Base-by-base conservation (phyloP, 768 basidiomycete genomes). In the Phanerochaete carnosa region DNA sequence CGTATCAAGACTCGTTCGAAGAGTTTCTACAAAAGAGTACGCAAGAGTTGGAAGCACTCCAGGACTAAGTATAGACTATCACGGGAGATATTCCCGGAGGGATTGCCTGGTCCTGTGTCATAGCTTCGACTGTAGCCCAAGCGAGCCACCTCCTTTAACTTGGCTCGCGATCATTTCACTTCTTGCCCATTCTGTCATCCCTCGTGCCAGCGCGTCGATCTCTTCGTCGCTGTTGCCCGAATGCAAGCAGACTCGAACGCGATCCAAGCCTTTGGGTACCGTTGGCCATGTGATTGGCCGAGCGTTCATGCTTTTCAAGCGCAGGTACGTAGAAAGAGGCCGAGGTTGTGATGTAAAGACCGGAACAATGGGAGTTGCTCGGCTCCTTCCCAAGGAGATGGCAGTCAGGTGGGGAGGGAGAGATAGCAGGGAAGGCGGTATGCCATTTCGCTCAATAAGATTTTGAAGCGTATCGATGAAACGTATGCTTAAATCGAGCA, bases 241-340 rank as follows among this genome's bases (percentile, higher is more conserved):
- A 67, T 95, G 91, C 28, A 98, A 68, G 71, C 95, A 98, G n/a
- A 98, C 83, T 2, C 95, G 75, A 1, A 98, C 88, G 19, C 95
- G 83, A 62, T 95, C 90, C 61, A 82, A 83, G 9, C 92, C 94
- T 56, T 87, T 88, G 0, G 95, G 93, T 0, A 97, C 95, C 0
- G 95, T 97, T 0, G 96, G 95, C 78, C 88, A 89, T 11, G 84
- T 86, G 45, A 94, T 93, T 3, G 90, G 86, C 2, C 88, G 84
- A 0, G 88, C 89, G 64, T 87, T 86, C 67, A 90, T 80, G 1
- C 82, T 81, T 2, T 64, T 64, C 23, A 56, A 59, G 54, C 72
- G 73, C 47, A 97, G 86, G 69, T 87, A 82, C 0, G 83, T 76
- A 0, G 94, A 88, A 26, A 97, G 83, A 0, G 86, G 83, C 1